Evolutionary conservation across 306 rosid species (phyloP).

Genomic region (Ormosia semicastrata): DNA sequence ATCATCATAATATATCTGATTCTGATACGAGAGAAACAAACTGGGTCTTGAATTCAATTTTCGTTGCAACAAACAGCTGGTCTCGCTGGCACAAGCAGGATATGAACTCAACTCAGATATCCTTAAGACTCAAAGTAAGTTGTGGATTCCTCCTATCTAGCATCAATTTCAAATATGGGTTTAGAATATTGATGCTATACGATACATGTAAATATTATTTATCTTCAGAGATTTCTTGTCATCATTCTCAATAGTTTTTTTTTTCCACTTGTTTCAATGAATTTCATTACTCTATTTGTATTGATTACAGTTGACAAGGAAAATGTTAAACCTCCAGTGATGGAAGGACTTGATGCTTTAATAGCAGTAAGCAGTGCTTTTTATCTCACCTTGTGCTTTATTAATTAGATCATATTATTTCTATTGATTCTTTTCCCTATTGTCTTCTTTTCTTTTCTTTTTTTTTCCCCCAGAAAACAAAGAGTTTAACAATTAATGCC

Average conservation of each 20-base stretch:
- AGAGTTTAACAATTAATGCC: conserved; percentile 30
- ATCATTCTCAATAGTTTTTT: background rate
- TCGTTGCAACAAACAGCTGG: conserved; percentile 44
- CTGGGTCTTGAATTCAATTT: background rate
- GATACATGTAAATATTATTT: too few species aligned
- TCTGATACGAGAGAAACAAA: background rate
- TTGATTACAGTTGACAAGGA: conserved; percentile 57
- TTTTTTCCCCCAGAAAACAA: conserved; percentile 50
- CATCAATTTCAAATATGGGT: too few species aligned
- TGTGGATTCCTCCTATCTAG: background rate
- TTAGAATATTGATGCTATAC: too few species aligned
- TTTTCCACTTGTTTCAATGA: background rate
- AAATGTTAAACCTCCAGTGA: conserved; percentile 62
- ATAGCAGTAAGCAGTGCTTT: conserved; percentile 48
- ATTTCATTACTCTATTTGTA: background rate
- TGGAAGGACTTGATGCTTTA: conserved; percentile 76
- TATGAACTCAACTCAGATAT: conserved; percentile 56
- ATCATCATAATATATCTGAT: background rate
- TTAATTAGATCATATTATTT: background rate
- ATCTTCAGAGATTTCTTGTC: too few species aligned
- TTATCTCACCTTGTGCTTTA: background rate
- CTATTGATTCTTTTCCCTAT: background rate
- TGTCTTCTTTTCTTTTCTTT: background rate
- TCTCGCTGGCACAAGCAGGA: conserved; percentile 82
- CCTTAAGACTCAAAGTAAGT: conserved; percentile 61